Base-by-base conservation (phyloP, 345 rosid species). In the Citrus mangshanensis region DNA sequence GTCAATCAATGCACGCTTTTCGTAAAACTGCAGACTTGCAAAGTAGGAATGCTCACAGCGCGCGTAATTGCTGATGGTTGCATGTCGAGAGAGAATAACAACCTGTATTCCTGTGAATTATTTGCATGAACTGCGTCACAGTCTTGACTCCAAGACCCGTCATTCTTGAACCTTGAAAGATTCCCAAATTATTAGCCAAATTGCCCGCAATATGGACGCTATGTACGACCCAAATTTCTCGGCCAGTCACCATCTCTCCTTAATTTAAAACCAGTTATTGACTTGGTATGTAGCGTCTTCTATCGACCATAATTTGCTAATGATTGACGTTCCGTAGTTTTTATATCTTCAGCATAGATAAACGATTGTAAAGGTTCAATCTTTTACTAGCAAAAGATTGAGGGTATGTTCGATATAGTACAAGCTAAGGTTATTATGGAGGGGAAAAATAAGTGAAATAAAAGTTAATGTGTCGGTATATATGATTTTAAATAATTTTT, bases 221-320 rank as follows among this genome's bases (percentile, higher is more conserved):
- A 69, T 65, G 58, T 16, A 73, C 80, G 83, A 46, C 72, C 61
- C 42, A 22, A 73, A 76, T 68, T 68, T 75, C 68, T 72, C 64
- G 16, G 69, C 56, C 65, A 60, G 80, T 87, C 79, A 14, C 77
- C 81, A 77, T 82, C 86, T 27, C 60, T 38, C 24, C 42, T 12
- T 12, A 46, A 46, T 46, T 58, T 30, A 38, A 64, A 25, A 71
- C 69, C 9, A 38, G 49, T 51, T 21, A 19, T 25, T 66, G 76
- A 81, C 68, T 37, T 27, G 19, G 42, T 14, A n/a, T 73, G 16
- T 4, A 42, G 68, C 72, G 32, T 22, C 46, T 68, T 25, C 32
- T 22, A 30, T 64, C 46, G 56, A 74, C 66, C 51, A 60, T 42
- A 73, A 35, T 74, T 25, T 46, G 55, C 19, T 2, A 75, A 38